Evolutionary conservation across 73 alveolate genomes (phyloP).

Genomic region (Paramecium sexaurelia): DNA sequence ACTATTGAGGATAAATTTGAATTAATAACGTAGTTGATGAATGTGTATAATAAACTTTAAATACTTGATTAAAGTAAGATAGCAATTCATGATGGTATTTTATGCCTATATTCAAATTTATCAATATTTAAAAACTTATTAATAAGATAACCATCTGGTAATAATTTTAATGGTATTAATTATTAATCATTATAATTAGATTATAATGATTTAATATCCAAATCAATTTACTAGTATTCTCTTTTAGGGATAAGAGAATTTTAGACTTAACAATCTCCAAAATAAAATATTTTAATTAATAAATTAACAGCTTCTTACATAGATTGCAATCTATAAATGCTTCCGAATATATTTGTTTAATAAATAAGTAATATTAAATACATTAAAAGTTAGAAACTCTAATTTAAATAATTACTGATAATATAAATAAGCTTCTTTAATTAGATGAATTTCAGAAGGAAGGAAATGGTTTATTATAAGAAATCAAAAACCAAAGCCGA

Average conservation of each 20-base stretch:
- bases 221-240: background rate
- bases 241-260: background rate
- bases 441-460: background rate
- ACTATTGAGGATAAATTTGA: slow-evolving; percentile 13
- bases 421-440: background rate
- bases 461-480: background rate
- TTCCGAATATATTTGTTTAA: background rate
- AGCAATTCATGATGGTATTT: slow-evolving; percentile 44
- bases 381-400: background rate
- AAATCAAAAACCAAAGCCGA: background rate
- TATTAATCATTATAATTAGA: background rate
- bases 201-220: slow-evolving; percentile 35
- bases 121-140: background rate
- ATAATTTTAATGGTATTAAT: background rate
- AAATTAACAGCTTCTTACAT: background rate
- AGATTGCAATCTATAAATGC: background rate
- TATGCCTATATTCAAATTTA: background rate
- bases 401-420: slow-evolving; percentile 22
- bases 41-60: background rate
- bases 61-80: background rate
- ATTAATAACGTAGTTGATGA: background rate
- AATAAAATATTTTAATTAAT: background rate
- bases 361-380: slow-evolving; percentile 13
- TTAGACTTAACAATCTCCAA: slow-evolving; percentile 6
- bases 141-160: background rate